Evolutionary conservation across 129 eudicot genomes (phyloP), one percentile per base, ranked within the genome.

Genomic region (Tagetes erecta): DNA sequence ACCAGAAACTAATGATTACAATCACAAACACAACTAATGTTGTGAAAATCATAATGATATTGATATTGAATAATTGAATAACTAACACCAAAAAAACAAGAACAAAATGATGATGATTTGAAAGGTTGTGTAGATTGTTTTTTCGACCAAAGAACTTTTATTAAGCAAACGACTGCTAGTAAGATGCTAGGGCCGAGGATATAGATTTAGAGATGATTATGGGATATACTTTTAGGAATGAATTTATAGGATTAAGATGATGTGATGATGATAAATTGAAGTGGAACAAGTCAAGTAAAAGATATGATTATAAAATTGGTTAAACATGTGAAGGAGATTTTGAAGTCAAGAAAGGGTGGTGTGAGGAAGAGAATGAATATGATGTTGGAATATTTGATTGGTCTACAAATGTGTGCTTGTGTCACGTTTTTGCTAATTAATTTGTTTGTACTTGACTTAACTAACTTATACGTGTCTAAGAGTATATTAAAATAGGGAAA

Each of bases 361-460:
- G 77, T 65, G 84, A 70, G 59, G 72, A 67, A 70, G 73, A 76
- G 76, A 56, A 71, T 67, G 80, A 51, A 51, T 63, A 37, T 8
- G 52, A 44, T 49, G 39, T 30, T 57, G 75, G 81, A 77, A 63
- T 53, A 41, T 71, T 64, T 63, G n/a, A 74, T 73, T 67, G 71
- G 80, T 80, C 80, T 38, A 74, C 14, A 40, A 68, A 49, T 36
- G 80, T 80, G 80, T 80, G 80, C 72, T 68, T 75, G 50, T 64
- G 70, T 64, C 70, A 64, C 50, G 50, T 64, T 39, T 64, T 0
- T 71, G 49, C 45, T 44, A 42, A 30, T 11, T 12, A 2, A 53
- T 56, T 46, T 80, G 80, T 80, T 46, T 80, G 5, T 72, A 45
- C 51, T 72, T 31, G 12, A 53, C 46, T n/a, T 33, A 73, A 73